phyloP scores from a whole-genome alignment of 106 monocot genomes.

The Apostasia ramifera region DNA sequence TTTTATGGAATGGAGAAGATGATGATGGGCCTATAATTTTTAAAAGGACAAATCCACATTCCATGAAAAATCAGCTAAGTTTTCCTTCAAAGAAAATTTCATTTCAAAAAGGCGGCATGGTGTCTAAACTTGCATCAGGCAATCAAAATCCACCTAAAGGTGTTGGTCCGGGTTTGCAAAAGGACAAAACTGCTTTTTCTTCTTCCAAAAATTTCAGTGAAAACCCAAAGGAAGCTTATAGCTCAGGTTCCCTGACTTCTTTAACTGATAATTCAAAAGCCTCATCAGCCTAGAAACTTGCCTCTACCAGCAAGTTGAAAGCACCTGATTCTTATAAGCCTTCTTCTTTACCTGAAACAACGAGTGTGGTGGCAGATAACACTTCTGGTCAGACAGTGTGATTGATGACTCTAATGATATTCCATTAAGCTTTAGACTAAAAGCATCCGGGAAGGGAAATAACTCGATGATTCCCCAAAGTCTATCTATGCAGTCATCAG shows the following conservation, averaged over 20 bases:
- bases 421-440: conserved; percentile 17
- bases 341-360: neutral
- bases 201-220: conserved; percentile 11
- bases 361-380: neutral
- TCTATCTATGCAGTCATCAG: neutral
- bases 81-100: conserved; percentile 24
- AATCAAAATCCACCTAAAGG: conserved; percentile 6
- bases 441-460: conserved; percentile 7
- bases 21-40: conserved; percentile 49
- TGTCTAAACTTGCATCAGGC: conserved; percentile 3
- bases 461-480: conserved; percentile 19
- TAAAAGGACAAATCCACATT: conserved; percentile 24
- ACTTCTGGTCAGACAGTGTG: neutral
- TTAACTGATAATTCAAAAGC: conserved; percentile 1
- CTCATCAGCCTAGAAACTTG: conserved; percentile 9
- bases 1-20: conserved; percentile 32
- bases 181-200: conserved; percentile 10
- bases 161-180: conserved; percentile 9
- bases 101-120: conserved; percentile 19
- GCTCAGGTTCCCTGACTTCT: conserved; percentile 5
- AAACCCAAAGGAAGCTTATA: conserved; percentile 1
- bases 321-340: conserved; percentile 5
- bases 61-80: conserved; percentile 23
- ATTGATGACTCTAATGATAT: conserved; percentile 19
- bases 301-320: neutral